Evolutionary conservation across 2,329 filamentous ascomycete species (phyloP).

Genomic region (Phaeomoniella chlamydospora): DNA sequence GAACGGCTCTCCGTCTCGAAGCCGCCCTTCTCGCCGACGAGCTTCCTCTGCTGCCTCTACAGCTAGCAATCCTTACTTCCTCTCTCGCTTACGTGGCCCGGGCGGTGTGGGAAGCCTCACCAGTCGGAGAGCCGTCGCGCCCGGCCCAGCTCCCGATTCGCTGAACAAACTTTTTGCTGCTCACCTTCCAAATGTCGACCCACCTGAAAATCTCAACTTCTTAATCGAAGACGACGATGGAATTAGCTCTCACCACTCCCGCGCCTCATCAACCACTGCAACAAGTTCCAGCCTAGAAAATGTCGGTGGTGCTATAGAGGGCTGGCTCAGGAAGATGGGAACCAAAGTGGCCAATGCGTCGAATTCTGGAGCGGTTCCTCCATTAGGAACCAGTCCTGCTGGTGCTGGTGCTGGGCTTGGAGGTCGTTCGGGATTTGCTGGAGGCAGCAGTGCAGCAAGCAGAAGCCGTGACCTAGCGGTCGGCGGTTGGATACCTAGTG

Average conservation of each 20-base stretch:
- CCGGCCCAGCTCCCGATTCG: constrained; percentile 68
- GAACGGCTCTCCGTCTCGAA: constrained; percentile 13
- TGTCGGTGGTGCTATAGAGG: constrained; percentile 74
- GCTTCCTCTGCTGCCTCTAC: constrained; percentile 12
- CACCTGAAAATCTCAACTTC: constrained; percentile 20
- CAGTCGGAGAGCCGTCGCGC: constrained; percentile 43
- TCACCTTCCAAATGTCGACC: constrained; percentile 62
- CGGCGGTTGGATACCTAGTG: background rate
- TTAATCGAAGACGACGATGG: constrained; percentile 13
- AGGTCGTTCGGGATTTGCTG: constrained; percentile 21
- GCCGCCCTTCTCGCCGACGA: constrained; percentile 17
- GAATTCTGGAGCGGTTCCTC: background rate
- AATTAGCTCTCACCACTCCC: constrained; percentile 15
- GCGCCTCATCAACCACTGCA: constrained; percentile 8
- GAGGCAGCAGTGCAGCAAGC: constrained; percentile 4
- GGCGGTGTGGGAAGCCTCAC: constrained; percentile 78
- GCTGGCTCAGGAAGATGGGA: constrained; percentile 76
- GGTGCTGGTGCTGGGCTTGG: constrained; percentile 13
- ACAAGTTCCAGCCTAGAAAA: constrained; percentile 51
- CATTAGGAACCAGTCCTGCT: background rate
- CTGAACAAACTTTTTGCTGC: constrained; percentile 74
- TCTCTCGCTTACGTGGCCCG: constrained; percentile 61
- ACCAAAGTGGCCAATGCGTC: constrained; percentile 20
- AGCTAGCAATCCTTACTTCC: constrained; percentile 13
- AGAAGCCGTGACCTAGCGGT: background rate